phyloP scores from a whole-genome alignment of 1,284 basidiomycete genomes.

The Heliocybe sulcata region DNA sequence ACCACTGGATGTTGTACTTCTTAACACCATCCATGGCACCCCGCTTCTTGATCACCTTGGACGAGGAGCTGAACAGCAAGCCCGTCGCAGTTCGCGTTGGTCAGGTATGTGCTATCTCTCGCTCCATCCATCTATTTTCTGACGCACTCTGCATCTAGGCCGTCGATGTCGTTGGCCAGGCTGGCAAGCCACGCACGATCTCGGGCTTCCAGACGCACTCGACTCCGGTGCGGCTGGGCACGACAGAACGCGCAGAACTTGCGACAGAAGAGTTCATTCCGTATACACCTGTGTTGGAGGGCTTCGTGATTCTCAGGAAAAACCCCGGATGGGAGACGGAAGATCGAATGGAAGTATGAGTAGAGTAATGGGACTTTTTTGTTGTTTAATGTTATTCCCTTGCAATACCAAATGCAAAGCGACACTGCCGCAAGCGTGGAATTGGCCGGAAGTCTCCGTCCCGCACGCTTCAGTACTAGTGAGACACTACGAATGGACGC shows the following conservation, averaged over 20 bases:
- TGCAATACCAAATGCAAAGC: constrained; percentile 15
- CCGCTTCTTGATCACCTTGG: constrained; percentile 94
- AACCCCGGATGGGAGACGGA: constrained; percentile 81
- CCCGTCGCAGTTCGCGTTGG: constrained; percentile 95
- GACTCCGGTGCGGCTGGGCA: constrained; percentile 91
- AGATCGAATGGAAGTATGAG: constrained; percentile 72
- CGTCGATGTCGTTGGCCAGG: constrained; percentile 87
- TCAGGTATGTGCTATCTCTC: constrained; percentile 44
- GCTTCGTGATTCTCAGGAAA: constrained; percentile 84
- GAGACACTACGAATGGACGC: background rate
- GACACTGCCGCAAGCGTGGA: background rate
- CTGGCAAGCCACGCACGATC: constrained; percentile 86
- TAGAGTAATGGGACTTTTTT: background rate
- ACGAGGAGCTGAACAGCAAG: constrained; percentile 81
- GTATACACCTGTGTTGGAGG: constrained; percentile 84
- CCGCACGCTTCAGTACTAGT: background rate
- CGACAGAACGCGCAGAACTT: constrained; percentile 90
- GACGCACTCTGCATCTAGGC: constrained; percentile 38
- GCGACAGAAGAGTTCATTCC: constrained; percentile 97
- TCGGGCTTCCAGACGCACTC: constrained; percentile 97
- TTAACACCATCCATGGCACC: constrained; percentile 96
- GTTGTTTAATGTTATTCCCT: constrained; percentile 13
- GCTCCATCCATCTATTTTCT: constrained; percentile 6
- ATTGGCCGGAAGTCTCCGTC: background rate
- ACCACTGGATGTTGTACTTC: constrained; percentile 99